phyloP scores from a whole-genome alignment of 2,329 filamentous ascomycete species.

The Lachnellula hyalina region DNA sequence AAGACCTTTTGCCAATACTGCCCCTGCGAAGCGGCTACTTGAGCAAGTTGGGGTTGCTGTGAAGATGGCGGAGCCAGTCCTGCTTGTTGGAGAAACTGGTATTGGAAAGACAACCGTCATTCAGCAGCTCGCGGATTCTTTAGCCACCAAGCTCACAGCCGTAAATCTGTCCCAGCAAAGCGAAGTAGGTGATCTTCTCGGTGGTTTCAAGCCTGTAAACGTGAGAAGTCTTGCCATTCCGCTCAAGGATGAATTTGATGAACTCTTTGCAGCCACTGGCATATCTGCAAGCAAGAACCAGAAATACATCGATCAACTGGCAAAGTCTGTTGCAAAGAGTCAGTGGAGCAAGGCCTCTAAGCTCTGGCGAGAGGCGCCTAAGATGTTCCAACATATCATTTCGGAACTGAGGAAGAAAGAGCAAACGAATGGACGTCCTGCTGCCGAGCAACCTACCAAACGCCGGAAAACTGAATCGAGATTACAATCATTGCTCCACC shows the following conservation, averaged over 20 bases:
- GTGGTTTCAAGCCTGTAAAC: constrained; percentile 95
- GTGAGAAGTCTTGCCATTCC: constrained; percentile 82
- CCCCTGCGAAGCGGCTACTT: constrained; percentile 74
- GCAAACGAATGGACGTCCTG: constrained; percentile 31
- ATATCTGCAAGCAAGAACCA: constrained; percentile 87
- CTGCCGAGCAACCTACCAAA: constrained; percentile 63
- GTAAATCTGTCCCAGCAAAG: constrained; percentile 98
- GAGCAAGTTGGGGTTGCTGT: constrained; percentile 85
- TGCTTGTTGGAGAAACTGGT: constrained; percentile 97
- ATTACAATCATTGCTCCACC: constrained; percentile 53
- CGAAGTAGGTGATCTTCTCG: constrained; percentile 90
- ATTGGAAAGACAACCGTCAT: constrained; percentile 97
- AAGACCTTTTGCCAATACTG: constrained; percentile 80
- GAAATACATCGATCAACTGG: constrained; percentile 75
- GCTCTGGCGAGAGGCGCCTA: constrained; percentile 82
- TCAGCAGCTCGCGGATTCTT: constrained; percentile 79
- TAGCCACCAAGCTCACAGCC: constrained; percentile 82
- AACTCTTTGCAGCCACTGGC: constrained; percentile 75
- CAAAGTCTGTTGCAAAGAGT: constrained; percentile 71
- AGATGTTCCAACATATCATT: constrained; percentile 74
- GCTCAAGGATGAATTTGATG: constrained; percentile 88
- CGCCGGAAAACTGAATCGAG: constrained; percentile 61
- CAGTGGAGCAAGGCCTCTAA: constrained; percentile 85
- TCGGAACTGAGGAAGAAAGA: constrained; percentile 46
- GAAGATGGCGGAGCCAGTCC: constrained; percentile 76